These are phyloP conservation scores for Podospora pseudoanserina DNA, from an alignment of 495 filamentous ascomycete species.

Conservation along the genomic window DNA sequence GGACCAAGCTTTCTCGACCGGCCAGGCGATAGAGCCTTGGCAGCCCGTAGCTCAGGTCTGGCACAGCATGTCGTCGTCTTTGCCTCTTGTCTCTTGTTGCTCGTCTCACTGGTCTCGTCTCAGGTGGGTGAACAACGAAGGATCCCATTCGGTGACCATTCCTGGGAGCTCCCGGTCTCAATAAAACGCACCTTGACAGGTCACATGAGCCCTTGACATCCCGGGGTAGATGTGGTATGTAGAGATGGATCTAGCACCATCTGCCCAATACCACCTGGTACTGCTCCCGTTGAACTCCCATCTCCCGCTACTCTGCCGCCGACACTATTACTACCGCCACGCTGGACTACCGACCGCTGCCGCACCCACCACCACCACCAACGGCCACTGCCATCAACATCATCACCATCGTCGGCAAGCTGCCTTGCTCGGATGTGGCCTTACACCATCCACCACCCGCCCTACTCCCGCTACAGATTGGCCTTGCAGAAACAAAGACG, in stretches of 20 bases:
- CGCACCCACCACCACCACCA: background rate
- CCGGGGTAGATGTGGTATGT: background rate
- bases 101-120: too few species aligned
- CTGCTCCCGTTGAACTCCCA: background rate
- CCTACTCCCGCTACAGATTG: background rate
- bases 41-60: constrained; percentile 16
- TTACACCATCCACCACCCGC: background rate
- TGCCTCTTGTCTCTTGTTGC: background rate
- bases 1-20: constrained; percentile 31
- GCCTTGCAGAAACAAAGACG: background rate
- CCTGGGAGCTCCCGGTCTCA: background rate
- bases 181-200: background rate
- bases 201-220: background rate
- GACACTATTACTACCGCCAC: background rate
- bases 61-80: background rate
- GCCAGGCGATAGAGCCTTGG: constrained; percentile 22
- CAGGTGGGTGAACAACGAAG: background rate
- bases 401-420: background rate
- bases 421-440: background rate
- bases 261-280: background rate
- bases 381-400: background rate
- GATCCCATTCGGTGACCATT: background rate
- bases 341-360: background rate
- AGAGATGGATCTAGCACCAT: background rate
- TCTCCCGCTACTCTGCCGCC: background rate